Evolutionary conservation across 805 yeast species (phyloP).

Genomic region (Candida railenensis): DNA sequence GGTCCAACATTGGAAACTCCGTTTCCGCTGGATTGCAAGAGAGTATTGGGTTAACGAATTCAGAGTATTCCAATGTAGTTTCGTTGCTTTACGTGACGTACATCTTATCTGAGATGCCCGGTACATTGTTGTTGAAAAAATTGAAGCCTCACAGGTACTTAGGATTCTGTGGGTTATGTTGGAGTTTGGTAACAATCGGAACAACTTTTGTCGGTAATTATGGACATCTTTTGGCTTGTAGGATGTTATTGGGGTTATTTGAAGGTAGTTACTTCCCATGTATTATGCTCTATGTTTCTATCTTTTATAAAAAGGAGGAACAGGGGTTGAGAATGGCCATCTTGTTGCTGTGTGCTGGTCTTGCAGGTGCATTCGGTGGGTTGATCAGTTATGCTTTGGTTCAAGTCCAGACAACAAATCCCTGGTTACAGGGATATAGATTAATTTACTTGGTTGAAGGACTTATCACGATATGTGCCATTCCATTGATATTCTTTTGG

Average conservation of each 20-base stretch:
- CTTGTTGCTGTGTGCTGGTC: conserved; percentile 51
- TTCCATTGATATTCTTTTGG: conserved; percentile 30
- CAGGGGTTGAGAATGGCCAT: conserved; percentile 20
- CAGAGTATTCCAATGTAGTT: conserved; percentile 43
- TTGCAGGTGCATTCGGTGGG: conserved; percentile 61
- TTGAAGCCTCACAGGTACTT: conserved; percentile 31
- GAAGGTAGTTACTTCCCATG: conserved; percentile 55
- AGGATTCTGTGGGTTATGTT: conserved; percentile 27
- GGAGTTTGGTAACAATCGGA: conserved; percentile 43
- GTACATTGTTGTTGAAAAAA: conserved; percentile 31
- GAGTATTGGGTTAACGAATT: conserved; percentile 35
- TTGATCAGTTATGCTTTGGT: conserved; percentile 46
- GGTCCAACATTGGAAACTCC: conserved; percentile 61
- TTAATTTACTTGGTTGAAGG: conserved; percentile 52
- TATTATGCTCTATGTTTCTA: conserved; percentile 33
- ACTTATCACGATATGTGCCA: conserved; percentile 37
- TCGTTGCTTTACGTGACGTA: conserved; percentile 49
- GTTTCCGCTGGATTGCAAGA: conserved; percentile 50
- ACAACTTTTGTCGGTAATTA: conserved; percentile 43
- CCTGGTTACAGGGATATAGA: conserved; percentile 44
- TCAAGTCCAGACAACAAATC: conserved; percentile 20
- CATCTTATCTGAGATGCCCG: conserved; percentile 40
- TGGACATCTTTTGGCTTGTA: conserved; percentile 42
- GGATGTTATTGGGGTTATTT: conserved; percentile 51
- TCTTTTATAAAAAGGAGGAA: conserved; percentile 15